Evolutionary conservation across 2,329 filamentous ascomycete species (phyloP), one percentile per base, ranked within the genome.

Genomic region (Verticillium klebahnii): DNA sequence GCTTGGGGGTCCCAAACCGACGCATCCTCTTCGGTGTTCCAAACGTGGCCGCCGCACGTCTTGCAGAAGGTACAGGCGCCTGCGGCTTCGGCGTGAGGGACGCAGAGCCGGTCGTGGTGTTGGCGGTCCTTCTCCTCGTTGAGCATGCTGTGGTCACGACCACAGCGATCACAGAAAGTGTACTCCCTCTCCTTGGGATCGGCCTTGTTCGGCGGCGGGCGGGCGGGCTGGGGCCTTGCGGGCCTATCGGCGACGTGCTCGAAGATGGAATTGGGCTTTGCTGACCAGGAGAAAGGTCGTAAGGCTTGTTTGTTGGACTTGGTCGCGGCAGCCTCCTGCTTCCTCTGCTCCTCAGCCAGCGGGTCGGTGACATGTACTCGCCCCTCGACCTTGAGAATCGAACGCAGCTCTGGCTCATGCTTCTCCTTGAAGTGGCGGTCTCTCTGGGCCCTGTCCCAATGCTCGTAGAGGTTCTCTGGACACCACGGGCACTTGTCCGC

Each of bases 401-500:
- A 57, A 12, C 55, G 57, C 34, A 74, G 57, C 34, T 67, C 59
- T 3, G 67, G 61, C 7, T 45, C 45, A 59, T 79, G 77, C 17
- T 72, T 67, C 7, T 60, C 45, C 8, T 67, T 62, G 19, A 75
- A 66, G 60, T 79, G 77, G 11, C 58, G 55, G 5, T 61, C 57
- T 23, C 64, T 68, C 61, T 73, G 67, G 15, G 68, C 60, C 0
- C 57, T 36, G 11, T 64, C 58, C 73, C 72, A 77, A 62, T 72
- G 67, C 52, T 64, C 56, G 56, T 67, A 76, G 17, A 77, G 59
- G 1, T 60, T 63, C 6, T 71, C 68, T 12, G 72, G 64, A 57
- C 77, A 79, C 67, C 75, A 77, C 23, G 69, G 69, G 60, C 77
- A 79, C 52, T 70, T 70, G 8, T 68, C 63, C 1, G 64, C 63